Conservation (phyloP, 1,284 basidiomycete species). For the Microbotryum violaceum region DNA sequence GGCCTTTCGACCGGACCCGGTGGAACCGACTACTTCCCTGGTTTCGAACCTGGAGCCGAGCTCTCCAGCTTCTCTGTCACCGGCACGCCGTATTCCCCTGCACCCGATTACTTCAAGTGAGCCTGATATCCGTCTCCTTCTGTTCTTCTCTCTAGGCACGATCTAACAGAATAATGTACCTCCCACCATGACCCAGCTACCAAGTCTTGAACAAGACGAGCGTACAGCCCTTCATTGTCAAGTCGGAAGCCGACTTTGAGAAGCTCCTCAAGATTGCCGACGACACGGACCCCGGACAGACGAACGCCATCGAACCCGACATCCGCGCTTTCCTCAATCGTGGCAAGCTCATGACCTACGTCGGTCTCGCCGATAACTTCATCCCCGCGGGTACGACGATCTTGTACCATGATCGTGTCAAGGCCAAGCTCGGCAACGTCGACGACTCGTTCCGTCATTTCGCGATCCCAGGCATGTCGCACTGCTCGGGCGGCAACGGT, state of each 20-base stretch:
- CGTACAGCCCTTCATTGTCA: slow-evolving; percentile 1
- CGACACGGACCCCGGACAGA: slow-evolving; percentile 26
- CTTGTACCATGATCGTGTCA: slow-evolving; percentile 26
- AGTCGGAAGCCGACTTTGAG: slow-evolving; percentile 16
- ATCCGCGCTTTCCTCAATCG: slow-evolving; percentile 28
- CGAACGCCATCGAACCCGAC: slow-evolving; percentile 29
- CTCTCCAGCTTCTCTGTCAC: slow-evolving; percentile 14
- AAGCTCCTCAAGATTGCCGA: slow-evolving; percentile 20
- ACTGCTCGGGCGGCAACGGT: slow-evolving; percentile 18
- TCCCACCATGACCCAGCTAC: neutral
- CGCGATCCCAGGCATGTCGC: slow-evolving; percentile 12
- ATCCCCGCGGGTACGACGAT: slow-evolving; percentile 24
- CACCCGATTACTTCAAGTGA: slow-evolving; percentile 21
- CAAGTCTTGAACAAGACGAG: slow-evolving; percentile 23
- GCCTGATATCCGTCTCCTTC: no score
- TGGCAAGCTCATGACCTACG: slow-evolving; percentile 30
- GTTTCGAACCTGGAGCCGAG: slow-evolving; percentile 29
- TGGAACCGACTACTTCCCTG: slow-evolving; percentile 24
- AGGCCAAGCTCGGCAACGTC: slow-evolving; percentile 18
- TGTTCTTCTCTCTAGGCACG: no score
- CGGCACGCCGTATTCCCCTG: slow-evolving; percentile 1
- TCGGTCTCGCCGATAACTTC: slow-evolving; percentile 30
- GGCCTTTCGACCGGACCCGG: neutral
- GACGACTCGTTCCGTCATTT: slow-evolving; percentile 28
- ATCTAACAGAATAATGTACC: neutral